Base-by-base conservation (phyloP, 768 basidiomycete genomes). In the Dacryopinax primogenitus region DNA sequence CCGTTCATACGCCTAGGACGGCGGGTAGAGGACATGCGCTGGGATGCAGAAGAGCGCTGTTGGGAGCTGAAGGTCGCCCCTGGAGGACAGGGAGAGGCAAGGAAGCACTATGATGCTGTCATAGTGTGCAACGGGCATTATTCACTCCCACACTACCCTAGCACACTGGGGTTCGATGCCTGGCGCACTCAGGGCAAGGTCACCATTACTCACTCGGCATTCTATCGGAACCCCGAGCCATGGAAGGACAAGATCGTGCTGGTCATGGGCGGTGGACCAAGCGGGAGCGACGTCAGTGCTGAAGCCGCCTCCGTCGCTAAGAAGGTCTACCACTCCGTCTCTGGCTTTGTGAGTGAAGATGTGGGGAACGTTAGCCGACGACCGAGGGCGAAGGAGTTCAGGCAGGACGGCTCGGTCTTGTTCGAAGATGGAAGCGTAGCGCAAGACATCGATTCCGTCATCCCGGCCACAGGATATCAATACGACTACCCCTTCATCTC, bases 41-140 rank as follows among this genome's bases (percentile, higher is more conserved):
- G 68, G 68, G 51, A 66, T 32, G 21, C 18, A 15, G 26, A 36
- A 47, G 37, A 21, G 34, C 70, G 1, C 74, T 74, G 33, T 77
- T 82, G 83, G 74, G 73, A 77, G 35, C 23, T 70, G 0, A 65
- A 67, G 1, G 66, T 65, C 1, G 58, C 69, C 1, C 72, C 75
- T 66, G 62, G 36, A 37, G 88, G 87, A 86, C 74, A 73, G 32
- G 76, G 9, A 75, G 75, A 3, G 74, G 74, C 79, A 39, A 65
- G 67, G 13, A 65, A 74, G 18, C 64, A 73, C 0, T 88, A 84
- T 67, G 86, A 92, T 69, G 76, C 82, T n/a, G 71, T 92, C 36
- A 73, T 92, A 32, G 79, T 90, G 32, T 86, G 86, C 44, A 91
- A 88, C 66, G 90, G 90, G 0, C 89, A 90, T 71, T 84, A 87